phyloP scores from a whole-genome alignment of 495 filamentous ascomycete genomes.

The Parachaetomium inaequale region DNA sequence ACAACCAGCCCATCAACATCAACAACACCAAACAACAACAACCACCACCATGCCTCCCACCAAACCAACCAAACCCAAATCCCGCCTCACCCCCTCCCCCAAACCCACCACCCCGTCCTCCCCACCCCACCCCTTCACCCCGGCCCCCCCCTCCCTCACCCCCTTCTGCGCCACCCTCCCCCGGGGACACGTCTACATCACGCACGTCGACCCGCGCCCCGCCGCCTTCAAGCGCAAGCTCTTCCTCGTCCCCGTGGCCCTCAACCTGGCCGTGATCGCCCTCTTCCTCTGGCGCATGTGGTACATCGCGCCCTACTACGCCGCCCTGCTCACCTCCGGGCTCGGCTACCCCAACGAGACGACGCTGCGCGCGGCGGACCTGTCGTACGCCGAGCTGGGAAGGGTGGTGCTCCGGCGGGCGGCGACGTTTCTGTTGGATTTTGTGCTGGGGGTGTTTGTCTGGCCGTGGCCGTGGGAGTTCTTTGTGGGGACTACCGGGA shows the following conservation, averaged over 20 bases:
- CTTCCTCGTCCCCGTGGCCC: constrained; percentile 65
- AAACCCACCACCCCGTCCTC: constrained; percentile 35
- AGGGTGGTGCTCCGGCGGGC: constrained; percentile 52
- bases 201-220: constrained; percentile 67
- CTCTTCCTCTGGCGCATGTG: constrained; percentile 61
- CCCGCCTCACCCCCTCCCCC: constrained; percentile 10
- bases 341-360: constrained; percentile 58
- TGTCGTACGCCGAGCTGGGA: constrained; percentile 49
- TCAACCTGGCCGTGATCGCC: constrained; percentile 60
- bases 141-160: constrained; percentile 53
- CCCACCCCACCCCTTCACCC: constrained; percentile 55
- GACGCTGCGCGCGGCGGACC: constrained; percentile 52
- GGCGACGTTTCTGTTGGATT: constrained; percentile 64
- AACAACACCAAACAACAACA: background rate
- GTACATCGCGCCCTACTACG: constrained; percentile 62
- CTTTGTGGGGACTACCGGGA: constrained; percentile 51
- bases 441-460: constrained; percentile 63
- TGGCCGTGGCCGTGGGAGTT: constrained; percentile 75
- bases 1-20: background rate
- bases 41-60: constrained; percentile 25
- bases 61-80: constrained; percentile 20
- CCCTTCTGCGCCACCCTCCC: constrained; percentile 61
- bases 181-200: constrained; percentile 66
- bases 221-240: constrained; percentile 66
- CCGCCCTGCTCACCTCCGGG: constrained; percentile 54